These are phyloP conservation scores for Gnomoniopsis smithogilvyi DNA, from an alignment of 2,329 filamentous ascomycete species.

Conservation along the genomic window DNA sequence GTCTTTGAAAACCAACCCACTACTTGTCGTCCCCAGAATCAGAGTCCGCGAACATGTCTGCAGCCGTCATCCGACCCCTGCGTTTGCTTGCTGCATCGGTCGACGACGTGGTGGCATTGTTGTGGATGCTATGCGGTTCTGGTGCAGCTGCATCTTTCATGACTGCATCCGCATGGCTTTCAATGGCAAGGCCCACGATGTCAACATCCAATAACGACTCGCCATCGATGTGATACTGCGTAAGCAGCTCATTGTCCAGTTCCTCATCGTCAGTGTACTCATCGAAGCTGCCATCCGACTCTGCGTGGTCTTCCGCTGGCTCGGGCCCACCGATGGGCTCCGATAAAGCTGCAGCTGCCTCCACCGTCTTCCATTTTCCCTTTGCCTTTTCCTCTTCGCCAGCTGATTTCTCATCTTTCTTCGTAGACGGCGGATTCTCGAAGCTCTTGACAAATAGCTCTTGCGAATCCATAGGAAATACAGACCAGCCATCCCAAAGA, in stretches of 20 bases:
- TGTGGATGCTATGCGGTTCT: slow-evolving; percentile 19
- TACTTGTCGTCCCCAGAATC: slow-evolving; percentile 39
- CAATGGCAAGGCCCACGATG: slow-evolving; percentile 41
- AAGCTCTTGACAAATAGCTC: slow-evolving; percentile 69
- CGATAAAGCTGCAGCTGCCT: slow-evolving; percentile 29
- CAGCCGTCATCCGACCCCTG: slow-evolving; percentile 65
- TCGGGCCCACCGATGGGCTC: slow-evolving; percentile 6
- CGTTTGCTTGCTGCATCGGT: slow-evolving; percentile 32
- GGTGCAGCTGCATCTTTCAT: slow-evolving; percentile 9
- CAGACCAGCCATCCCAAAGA: slow-evolving; percentile 69
- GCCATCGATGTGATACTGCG: slow-evolving; percentile 41
- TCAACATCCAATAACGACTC: slow-evolving; percentile 46
- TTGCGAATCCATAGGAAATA: slow-evolving; percentile 72
- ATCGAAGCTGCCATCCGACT: slow-evolving; percentile 26
- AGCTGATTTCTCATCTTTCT: slow-evolving; percentile 34
- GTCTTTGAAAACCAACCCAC: not conserved
- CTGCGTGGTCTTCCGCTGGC: slow-evolving; percentile 20
- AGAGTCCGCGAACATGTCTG: slow-evolving; percentile 85
- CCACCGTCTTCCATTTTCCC: slow-evolving; percentile 50
- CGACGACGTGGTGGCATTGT: slow-evolving; percentile 24
- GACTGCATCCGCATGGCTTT: slow-evolving; percentile 22
- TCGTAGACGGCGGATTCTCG: slow-evolving; percentile 59
- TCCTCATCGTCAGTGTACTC: slow-evolving; percentile 43
- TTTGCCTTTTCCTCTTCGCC: slow-evolving; percentile 34
- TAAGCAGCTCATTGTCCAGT: slow-evolving; percentile 44